A percentile compares a stretch with the other conserved stretches of the same genome.
These are phyloP conservation scores for Backusella tarrabulga DNA, from an alignment of 192 early-diverging fungal genomes.

Conservation along the genomic window DNA sequence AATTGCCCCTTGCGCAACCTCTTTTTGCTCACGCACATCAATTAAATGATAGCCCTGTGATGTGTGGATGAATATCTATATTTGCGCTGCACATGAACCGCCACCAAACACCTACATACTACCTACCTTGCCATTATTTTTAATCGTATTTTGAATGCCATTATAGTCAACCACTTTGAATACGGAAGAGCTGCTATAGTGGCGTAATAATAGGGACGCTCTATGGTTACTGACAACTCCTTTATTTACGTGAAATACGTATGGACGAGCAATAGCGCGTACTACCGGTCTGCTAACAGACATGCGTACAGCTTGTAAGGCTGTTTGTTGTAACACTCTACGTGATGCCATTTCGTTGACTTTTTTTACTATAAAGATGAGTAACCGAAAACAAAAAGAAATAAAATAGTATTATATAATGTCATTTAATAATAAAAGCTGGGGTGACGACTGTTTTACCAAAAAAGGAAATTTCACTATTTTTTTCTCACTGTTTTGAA, in stretches of 20 bases:
- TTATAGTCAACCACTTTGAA: slow-evolving; percentile 21
- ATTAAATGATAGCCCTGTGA: slow-evolving; percentile 52
- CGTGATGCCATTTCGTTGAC: not conserved
- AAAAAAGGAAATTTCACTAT: not conserved
- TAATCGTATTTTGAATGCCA: slow-evolving; percentile 12
- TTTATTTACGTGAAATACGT: not conserved
- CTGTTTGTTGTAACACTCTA: not conserved
- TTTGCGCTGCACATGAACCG: too few relatives aligned
- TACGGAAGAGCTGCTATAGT: not conserved
- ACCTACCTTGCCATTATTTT: slow-evolving; percentile 21
- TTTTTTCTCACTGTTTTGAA: not conserved
- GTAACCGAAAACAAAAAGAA: not conserved
- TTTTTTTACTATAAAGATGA: not conserved
- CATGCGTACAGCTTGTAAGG: not conserved
- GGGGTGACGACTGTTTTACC: not conserved
- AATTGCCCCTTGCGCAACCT: slow-evolving; percentile 59
- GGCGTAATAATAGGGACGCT: slow-evolving; percentile 3
- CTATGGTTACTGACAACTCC: not conserved
- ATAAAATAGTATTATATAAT: not conserved
- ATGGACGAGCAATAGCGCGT: not conserved
- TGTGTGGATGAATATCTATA: not conserved
- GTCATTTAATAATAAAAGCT: not conserved
- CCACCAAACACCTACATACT: not conserved
- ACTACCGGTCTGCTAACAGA: not conserved
- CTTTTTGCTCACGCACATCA: slow-evolving; percentile 67